A percentile compares a stretch with the other conserved stretches of the same genome.
phyloP scores from a whole-genome alignment of 345 rosid genomes.

The Salix suchowensis region DNA sequence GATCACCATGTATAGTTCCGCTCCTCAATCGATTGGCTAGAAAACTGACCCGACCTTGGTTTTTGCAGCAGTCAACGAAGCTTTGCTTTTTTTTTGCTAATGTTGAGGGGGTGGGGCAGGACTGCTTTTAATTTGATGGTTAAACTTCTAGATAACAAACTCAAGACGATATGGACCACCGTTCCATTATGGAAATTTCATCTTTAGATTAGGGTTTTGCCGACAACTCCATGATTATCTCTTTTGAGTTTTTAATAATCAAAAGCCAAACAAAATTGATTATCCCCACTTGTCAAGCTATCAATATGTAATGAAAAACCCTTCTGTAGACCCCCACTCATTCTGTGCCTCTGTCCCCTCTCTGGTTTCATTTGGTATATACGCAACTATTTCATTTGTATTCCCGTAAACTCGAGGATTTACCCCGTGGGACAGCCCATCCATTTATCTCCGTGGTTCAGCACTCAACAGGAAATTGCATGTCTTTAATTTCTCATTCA shows the following conservation, averaged over 20 bases:
- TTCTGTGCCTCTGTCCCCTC: neutral
- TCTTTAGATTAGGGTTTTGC: constrained; percentile 6
- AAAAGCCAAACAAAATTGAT: constrained; percentile 38
- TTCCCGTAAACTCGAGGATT: neutral
- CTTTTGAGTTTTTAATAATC: constrained; percentile 7
- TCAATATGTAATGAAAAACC: neutral
- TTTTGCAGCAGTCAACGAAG: neutral
- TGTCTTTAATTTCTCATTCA: neutral
- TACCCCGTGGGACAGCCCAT: too few relatives aligned
- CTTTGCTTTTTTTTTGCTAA: neutral
- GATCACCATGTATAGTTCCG: too few relatives aligned
- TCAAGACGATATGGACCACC: constrained; percentile 1
- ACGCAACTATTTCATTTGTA: neutral
- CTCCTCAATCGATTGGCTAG: neutral
- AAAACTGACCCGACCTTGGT: neutral
- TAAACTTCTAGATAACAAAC: neutral
- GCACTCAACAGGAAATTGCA: neutral
- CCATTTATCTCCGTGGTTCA: neutral
- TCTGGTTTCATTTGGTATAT: neutral
- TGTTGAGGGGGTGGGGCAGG: neutral
- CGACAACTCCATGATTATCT: constrained; percentile 19
- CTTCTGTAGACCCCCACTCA: neutral
- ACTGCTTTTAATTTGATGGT: neutral
- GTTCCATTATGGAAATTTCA: neutral
- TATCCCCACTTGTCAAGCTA: constrained; percentile 32